phyloP scores from a whole-genome alignment of 176 grass and related monocot genomes.

The Avena eriantha region DNA sequence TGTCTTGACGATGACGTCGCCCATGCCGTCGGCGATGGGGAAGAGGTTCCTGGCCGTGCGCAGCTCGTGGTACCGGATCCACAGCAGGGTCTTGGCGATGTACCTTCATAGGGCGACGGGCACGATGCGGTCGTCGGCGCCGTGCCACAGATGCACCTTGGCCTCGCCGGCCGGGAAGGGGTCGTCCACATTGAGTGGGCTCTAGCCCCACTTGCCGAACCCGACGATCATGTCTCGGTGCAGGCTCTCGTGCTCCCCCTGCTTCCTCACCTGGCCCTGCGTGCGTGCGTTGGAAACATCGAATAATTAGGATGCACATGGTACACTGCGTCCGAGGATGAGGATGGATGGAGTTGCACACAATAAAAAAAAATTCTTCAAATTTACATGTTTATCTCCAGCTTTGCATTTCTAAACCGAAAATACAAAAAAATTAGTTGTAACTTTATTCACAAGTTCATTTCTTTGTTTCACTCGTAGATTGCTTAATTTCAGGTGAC shows the following conservation, averaged over 20 bases:
- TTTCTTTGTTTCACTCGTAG: too few species aligned
- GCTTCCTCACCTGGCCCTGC: constrained; percentile 56
- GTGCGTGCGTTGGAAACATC: not conserved
- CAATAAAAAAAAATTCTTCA: too few species aligned
- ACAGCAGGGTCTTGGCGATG: constrained; percentile 61
- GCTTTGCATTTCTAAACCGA: too few species aligned
- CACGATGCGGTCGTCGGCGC: constrained; percentile 71
- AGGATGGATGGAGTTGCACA: not conserved
- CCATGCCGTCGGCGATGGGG: constrained; percentile 60
- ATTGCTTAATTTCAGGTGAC: too few species aligned
- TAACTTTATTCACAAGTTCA: too few species aligned
- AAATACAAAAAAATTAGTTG: too few species aligned
- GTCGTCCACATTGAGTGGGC: constrained; percentile 62
- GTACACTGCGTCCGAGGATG: rapidly evolving
- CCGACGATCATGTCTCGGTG: constrained; percentile 12
- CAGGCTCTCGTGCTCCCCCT: constrained; percentile 20
- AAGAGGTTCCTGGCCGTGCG: constrained; percentile 73
- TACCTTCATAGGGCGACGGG: constrained; percentile 63
- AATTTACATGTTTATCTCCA: too few species aligned
- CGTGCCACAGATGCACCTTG: constrained; percentile 84
- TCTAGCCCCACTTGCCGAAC: constrained; percentile 16
- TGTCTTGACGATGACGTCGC: constrained; percentile 62
- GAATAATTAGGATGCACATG: not conserved
- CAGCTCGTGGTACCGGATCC: constrained; percentile 85
- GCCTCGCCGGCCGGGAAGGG: constrained; percentile 73